A percentile compares a stretch with the other conserved stretches of the same genome.
phyloP scores from a whole-genome alignment of 1,139 yeast species.

The Suhomyces taliae region DNA sequence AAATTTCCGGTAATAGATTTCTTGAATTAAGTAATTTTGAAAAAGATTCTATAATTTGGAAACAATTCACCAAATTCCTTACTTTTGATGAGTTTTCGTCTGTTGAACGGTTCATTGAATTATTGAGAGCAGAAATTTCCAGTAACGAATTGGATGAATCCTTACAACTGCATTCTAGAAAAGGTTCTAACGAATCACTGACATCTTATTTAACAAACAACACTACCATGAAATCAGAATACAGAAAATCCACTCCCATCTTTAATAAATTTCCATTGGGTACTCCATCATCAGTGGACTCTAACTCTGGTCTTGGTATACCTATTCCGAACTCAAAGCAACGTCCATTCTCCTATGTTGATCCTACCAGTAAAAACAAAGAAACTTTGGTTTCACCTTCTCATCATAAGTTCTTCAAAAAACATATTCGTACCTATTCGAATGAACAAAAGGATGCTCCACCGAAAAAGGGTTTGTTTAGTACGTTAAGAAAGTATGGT shows the following conservation, averaged over 20 bases:
- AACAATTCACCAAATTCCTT: constrained; percentile 42
- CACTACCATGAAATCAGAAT: constrained; percentile 22
- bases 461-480: constrained; percentile 37
- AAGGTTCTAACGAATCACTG: constrained; percentile 22
- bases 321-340: constrained; percentile 23
- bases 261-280: constrained; percentile 25
- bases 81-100: constrained; percentile 49
- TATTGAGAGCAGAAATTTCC: constrained; percentile 28
- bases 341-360: constrained; percentile 59
- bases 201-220: constrained; percentile 11
- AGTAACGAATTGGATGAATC: constrained; percentile 10
- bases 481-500: constrained; percentile 44
- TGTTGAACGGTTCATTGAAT: constrained; percentile 52
- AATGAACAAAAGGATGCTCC: constrained; percentile 39
- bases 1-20: constrained; percentile 64
- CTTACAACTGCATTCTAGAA: constrained; percentile 18
- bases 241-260: constrained; percentile 35
- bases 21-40: constrained; percentile 70
- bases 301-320: constrained; percentile 14
- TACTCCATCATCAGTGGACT: constrained; percentile 11
- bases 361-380: constrained; percentile 29
- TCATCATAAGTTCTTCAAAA: constrained; percentile 56
- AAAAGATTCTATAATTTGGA: constrained; percentile 49
- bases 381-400: constrained; percentile 33
- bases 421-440: constrained; percentile 58